Evolutionary conservation across 2,329 filamentous ascomycete species (phyloP), one percentile per base, ranked within the genome.

Genomic region (Penicillium expansum): DNA sequence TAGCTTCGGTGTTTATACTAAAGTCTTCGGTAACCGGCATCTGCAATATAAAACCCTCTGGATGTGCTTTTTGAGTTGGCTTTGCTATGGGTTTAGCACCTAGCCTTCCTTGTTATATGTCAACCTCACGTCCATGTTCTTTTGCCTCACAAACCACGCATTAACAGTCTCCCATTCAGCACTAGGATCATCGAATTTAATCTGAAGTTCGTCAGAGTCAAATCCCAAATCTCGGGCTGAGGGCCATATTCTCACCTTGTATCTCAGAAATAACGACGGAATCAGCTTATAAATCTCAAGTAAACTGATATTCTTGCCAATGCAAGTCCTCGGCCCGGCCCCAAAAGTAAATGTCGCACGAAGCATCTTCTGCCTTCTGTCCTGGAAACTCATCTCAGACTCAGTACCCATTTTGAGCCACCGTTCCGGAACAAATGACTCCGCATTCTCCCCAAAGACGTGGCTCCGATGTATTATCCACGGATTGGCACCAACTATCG

Each of bases 271-370:
- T 14, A 85, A 70, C 41, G 81, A 77, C 7, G 82, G 81, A n/a
- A 83, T 69, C 29, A 84, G 76, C 74, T 86, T 86, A 70, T 84
- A 83, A 63, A 83, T 83, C 68, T 85, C 82, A 24, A 84, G 69
- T 41, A 83, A 67, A 2, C 81, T 81, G 33, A 84, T 70, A 65
- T 84, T 82, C 13, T 80, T 77, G 30, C 82, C 82, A 55, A 83
- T 82, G 65, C 82, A 85, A 5, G 82, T 71, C 55, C 83, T 80
- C 16, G 76, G 74, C 6, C 82, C 82, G 24, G 80, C 81, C n/a
- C 82, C 82, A 60, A 84, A 84, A 1, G 65, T 64, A 22, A 70
- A 62, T 3, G 58, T 65, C 5, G 58, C 58, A n/a, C 62, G 45
- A 20, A 56, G 30, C 67, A 69, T 70, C 39, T 59, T 57, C 16